Evolutionary conservation across 2,329 filamentous ascomycete species (phyloP), one percentile per base, ranked within the genome.

Genomic region (Sphaerostilbella broomeana): DNA sequence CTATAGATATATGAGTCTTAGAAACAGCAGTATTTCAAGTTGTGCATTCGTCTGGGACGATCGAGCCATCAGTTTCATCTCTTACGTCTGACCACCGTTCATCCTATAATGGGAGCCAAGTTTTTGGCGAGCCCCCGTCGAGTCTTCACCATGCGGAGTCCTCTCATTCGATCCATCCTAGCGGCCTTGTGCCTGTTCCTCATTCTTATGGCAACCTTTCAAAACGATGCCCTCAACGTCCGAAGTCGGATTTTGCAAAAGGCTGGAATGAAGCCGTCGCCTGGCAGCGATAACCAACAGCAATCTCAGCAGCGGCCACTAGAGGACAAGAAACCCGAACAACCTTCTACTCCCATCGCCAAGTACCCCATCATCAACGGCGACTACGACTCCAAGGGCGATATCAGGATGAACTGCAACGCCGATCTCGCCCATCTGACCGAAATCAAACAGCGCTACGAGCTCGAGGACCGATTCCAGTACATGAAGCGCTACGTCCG

Each of bases 401-500:
- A 45, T 8, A 57, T 62, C 40, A 47, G 59, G 15, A 68, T 73
- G 64, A 62, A 72, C 50, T 78, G 73, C 57, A 61, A 62, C 45
- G 57, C 72, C 42, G 67, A 77, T 53, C 59, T 61, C 28, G 60
- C 63, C 10, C 64, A 68, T 37, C 62, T 77, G 40, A 57, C 58
- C 34, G 55, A 61, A 5, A 51, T 76, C 40, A 64, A 69, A 48
- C 50, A 67, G 18, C 67, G 63, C 45, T 72, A 72, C 49, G 56
- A 61, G 8, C 61, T 79, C 10, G 60, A 65, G 17, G 64, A 72
- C 27, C 63, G 62, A 26, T 71, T 77, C 47, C 68, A 77, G 47
- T 77, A 77, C 58, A 63, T 68, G 42, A 73, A 73, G 57, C 67
- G 74, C 40, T 74, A 77, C 49, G 59, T 77, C 17, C 68, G 68